Conservation (phyloP, 2,329 filamentous ascomycete species). For the Aspergillus caelatus region DNA sequence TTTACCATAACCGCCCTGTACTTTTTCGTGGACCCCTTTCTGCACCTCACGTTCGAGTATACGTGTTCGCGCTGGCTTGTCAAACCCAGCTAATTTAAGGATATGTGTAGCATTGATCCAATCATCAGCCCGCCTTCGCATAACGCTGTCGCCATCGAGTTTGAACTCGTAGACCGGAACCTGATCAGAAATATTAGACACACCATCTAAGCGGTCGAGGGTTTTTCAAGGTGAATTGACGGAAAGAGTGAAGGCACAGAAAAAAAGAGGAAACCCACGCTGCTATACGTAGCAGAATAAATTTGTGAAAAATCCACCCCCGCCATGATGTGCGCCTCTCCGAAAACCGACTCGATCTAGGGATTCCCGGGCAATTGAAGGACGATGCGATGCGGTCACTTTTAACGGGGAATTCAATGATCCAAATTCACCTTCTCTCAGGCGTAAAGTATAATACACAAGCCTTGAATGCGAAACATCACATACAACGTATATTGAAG, state of each 20-base stretch:
- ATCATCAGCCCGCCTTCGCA: conserved; percentile 89
- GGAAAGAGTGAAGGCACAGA: conserved; percentile 4
- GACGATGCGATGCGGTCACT: conserved; percentile 16
- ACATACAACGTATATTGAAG: conserved; percentile 18
- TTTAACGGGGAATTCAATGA: conserved; percentile 12
- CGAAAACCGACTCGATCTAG: conserved; percentile 24
- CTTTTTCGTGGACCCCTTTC: conserved; percentile 94
- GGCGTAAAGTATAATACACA: conserved; percentile 13
- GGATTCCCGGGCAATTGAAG: conserved; percentile 26
- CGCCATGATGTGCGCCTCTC: conserved; percentile 35
- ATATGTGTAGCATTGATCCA: conserved; percentile 99
- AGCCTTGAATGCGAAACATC: conserved; percentile 9
- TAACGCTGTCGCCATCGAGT: conserved; percentile 86
- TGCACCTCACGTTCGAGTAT: conserved; percentile 97
- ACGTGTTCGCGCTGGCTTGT: conserved; percentile 91
- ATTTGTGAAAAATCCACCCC: conserved; percentile 50
- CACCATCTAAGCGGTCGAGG: neutral
- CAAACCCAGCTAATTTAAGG: conserved; percentile 92
- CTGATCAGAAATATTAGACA: conserved; percentile 49
- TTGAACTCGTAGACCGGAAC: conserved; percentile 95
- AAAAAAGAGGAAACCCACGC: conserved; percentile 46
- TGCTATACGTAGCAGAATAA: conserved; percentile 68
- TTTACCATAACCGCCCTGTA: conserved; percentile 97
- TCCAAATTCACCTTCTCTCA: conserved; percentile 11
- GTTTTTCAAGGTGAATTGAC: neutral